These are phyloP conservation scores for Eucalyptus sp. DNA, from an alignment of 345 rosid genomes.

Conservation along the genomic window DNA sequence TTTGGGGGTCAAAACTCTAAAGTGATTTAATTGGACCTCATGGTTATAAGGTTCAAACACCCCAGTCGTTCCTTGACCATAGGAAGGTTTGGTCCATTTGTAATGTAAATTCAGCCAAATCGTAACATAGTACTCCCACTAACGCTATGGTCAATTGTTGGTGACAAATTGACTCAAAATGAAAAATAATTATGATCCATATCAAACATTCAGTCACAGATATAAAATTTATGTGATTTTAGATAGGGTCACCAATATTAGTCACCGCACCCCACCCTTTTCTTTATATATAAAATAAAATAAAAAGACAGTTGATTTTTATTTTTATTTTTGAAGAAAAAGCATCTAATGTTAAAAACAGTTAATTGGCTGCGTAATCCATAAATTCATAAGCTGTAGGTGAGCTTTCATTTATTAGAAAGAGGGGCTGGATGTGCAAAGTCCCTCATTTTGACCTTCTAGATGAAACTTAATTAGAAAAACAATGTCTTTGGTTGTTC, in stretches of 20 bases:
- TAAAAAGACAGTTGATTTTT: not conserved
- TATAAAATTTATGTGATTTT: not conserved
- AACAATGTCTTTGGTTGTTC: not conserved
- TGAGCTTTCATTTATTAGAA: not conserved
- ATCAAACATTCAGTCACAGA: not conserved
- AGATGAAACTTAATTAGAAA: not conserved
- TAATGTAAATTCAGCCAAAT: rapidly evolving
- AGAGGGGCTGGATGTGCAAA: not conserved
- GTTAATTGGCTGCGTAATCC: not conserved
- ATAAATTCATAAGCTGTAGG: not conserved
- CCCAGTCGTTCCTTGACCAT: too few species aligned
- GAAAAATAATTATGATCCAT: not conserved
- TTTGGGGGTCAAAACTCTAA: too few species aligned
- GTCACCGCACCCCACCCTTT: not conserved
- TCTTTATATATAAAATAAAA: not conserved
- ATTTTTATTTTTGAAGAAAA: not conserved
- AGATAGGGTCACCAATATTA: not conserved
- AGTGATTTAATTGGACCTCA: too few species aligned
- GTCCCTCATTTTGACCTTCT: not conserved
- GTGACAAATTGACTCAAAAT: not conserved
- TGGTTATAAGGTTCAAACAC: too few species aligned
- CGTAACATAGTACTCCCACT: not conserved
- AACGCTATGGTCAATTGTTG: rapidly evolving
- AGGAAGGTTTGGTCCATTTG: too few species aligned
- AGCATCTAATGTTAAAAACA: not conserved